A percentile compares a stretch with the other conserved stretches of the same genome.
Evolutionary conservation across 179 eudicot genomes (phyloP).

Genomic region (Gypsophila paniculata): DNA sequence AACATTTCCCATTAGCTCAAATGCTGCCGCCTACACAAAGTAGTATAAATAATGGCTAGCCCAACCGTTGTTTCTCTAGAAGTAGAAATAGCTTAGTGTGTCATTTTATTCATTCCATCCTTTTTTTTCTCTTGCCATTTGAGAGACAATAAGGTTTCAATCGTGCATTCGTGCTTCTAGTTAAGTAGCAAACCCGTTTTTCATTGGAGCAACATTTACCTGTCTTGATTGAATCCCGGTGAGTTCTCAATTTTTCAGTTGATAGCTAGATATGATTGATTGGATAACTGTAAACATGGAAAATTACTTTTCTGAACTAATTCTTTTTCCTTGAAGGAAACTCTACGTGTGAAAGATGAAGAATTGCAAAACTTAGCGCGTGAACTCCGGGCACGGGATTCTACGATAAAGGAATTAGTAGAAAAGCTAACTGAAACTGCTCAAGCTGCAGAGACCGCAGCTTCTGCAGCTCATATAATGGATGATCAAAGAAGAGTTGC

Average conservation of each 20-base stretch:
- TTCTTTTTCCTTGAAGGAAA: constrained; percentile 49
- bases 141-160: background rate
- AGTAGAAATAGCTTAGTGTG: no score
- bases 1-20: no score
- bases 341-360: constrained; percentile 89
- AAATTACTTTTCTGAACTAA: background rate
- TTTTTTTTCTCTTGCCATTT: background rate
- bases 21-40: no score
- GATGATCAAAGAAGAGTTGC: constrained; percentile 86
- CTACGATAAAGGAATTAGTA: constrained; percentile 78
- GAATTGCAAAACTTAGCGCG: constrained; percentile 87
- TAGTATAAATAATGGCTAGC: no score
- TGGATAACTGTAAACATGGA: constrained; percentile 2
- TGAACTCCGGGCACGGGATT: constrained; percentile 87
- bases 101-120: no score
- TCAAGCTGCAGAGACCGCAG: constrained; percentile 92
- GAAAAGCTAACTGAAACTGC: constrained; percentile 92
- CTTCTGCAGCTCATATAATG: constrained; percentile 96
- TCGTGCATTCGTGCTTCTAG: background rate
- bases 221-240: background rate
- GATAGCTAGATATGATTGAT: background rate
- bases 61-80: no score
- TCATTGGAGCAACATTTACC: background rate
- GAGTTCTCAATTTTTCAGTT: background rate
- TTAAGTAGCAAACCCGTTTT: background rate